Base-by-base conservation (phyloP, 177 flowering plant genomes). In the Vitis hybrid region DNA sequence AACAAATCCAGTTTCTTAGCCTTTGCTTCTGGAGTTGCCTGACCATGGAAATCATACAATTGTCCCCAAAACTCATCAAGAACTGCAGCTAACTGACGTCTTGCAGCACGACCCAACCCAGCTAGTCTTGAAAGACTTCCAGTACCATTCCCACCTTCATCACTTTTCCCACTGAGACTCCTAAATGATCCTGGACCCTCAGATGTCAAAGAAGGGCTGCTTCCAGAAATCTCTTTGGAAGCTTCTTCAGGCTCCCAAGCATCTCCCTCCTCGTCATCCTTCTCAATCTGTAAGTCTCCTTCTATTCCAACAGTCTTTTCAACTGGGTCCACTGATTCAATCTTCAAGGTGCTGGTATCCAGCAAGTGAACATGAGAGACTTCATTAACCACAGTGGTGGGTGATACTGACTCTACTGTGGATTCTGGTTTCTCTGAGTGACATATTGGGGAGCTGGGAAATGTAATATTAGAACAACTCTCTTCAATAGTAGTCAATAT, bases 51-150 rank as follows among this genome's bases (percentile, higher is more conserved):
- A 78, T 96, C 95, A 78, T 83, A 96, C 70, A 96, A 68, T 76
- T 93, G 90, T 15, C 94, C 95, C 99, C 99, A 96, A 80, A 93
- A 96, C 61, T 92, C 98, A 75, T 96, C 96, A 71, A 96, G 97
- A 73, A 84, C 73, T 11, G 81, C 70, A 74, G 97, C 87, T 65
- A 96, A 78, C 63, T 91, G 92, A 20, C 94, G 92, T 67, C 99
- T 84, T 27, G 92, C 97, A 56, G 97, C 93, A 79, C 99, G 97
- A 12, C 98, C 99, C 79, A 96, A 81, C 50, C 98, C 98, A 32
- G 91, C 88, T 71, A 92, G 74, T 82, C 92, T 88, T 35, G 97
- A 92, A 64, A 92, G 94, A 74, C 98, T 94, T 63, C 93, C 98
- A 53, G 84, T 72, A 24, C 96, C 90, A 77, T 78, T 81, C 18